Percentiles rank a stretch among this genome's conserved stretches.
These are phyloP conservation scores for Paramarasmius palmivorus DNA, from an alignment of 1,284 basidiomycete genomes.

Conservation along the genomic window DNA sequence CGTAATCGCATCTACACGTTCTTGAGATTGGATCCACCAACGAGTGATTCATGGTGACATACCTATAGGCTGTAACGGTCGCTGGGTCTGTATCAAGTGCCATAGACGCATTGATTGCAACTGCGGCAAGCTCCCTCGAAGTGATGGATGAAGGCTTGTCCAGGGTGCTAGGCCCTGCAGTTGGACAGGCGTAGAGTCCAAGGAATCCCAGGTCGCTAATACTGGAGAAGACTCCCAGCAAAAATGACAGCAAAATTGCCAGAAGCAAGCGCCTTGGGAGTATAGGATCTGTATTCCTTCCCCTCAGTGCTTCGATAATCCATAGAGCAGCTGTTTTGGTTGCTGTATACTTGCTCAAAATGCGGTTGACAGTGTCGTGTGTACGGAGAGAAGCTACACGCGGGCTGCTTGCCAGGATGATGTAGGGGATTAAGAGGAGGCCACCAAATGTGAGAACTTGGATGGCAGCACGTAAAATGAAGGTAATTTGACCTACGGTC, in stretches of 20 bases:
- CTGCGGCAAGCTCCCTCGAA: slow-evolving; percentile 6
- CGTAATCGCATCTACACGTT: neutral
- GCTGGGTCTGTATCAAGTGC: slow-evolving; percentile 13
- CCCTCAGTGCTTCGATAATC: slow-evolving; percentile 14
- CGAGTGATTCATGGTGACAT: neutral
- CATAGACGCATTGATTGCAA: slow-evolving; percentile 9
- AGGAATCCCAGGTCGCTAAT: slow-evolving; percentile 1
- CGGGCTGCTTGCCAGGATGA: slow-evolving; percentile 21
- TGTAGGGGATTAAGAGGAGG: slow-evolving; percentile 18
- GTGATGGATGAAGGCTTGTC: neutral
- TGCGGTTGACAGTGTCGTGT: slow-evolving; percentile 22
- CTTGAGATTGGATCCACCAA: neutral
- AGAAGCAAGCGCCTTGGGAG: neutral
- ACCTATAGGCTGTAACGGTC: slow-evolving; percentile 11
- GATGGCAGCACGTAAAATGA: slow-evolving; percentile 22
- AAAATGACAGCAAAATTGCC: neutral
- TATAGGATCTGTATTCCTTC: slow-evolving; percentile 7
- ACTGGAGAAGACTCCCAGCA: slow-evolving; percentile 5
- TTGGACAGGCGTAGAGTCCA: neutral
- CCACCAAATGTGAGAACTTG: slow-evolving; percentile 21
- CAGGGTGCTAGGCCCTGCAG: neutral
- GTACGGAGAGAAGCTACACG: slow-evolving; percentile 20
- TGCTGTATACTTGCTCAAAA: slow-evolving; percentile 16
- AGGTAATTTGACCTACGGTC: slow-evolving; percentile 22
- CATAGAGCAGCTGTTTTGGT: slow-evolving; percentile 16